phyloP scores from a whole-genome alignment of 1,284 basidiomycete genomes.

The Psilocybe mexicana region DNA sequence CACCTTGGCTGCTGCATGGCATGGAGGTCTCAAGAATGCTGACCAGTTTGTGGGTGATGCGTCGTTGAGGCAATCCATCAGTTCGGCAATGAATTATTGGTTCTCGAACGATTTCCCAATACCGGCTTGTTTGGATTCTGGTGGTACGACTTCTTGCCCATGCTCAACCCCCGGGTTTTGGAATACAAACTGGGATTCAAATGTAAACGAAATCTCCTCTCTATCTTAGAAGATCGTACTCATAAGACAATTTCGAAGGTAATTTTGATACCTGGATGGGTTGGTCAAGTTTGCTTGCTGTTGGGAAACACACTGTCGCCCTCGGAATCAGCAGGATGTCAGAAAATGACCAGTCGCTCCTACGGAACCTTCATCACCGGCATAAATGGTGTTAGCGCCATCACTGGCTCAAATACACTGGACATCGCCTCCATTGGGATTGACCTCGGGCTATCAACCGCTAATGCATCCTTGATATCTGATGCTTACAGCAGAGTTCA shows the following conservation, averaged over 20 bases:
- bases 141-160: conserved; percentile 49
- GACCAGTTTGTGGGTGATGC: conserved; percentile 40
- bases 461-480: conserved; percentile 41
- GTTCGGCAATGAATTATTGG: conserved; percentile 63
- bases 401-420: conserved; percentile 65
- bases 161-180: conserved; percentile 46
- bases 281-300: conserved; percentile 56
- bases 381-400: conserved; percentile 40
- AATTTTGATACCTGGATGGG: conserved; percentile 56
- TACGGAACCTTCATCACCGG: conserved; percentile 47
- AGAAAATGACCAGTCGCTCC: conserved; percentile 48
- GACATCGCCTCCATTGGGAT: conserved; percentile 60
- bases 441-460: conserved; percentile 46
- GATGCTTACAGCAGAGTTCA: conserved; percentile 54
- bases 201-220: conserved; percentile 33
- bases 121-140: conserved; percentile 51
- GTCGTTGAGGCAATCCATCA: conserved; percentile 41
- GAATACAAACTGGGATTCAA: conserved; percentile 73
- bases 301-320: conserved; percentile 44
- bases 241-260: conserved; percentile 36
- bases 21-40: conserved; percentile 45
- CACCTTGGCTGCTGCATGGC: conserved; percentile 56
- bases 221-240: not conserved
- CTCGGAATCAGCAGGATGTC: conserved; percentile 44
- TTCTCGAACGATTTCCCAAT: conserved; percentile 60